phyloP scores from a whole-genome alignment of 306 rosid species.

The Elaeagnus macrophylla region DNA sequence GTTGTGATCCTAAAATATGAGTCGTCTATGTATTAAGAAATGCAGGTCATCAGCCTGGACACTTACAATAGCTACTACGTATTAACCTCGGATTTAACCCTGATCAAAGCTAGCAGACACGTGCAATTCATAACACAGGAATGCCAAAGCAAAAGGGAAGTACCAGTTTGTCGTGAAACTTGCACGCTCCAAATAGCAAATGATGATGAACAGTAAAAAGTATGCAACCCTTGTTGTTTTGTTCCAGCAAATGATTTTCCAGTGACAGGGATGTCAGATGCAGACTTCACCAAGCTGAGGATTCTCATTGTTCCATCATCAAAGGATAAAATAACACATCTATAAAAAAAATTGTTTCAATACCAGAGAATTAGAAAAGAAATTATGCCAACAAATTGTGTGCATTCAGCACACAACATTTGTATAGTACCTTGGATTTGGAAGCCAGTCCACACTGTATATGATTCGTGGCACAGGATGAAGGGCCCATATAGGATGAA shows the following conservation, averaged over 20 bases:
- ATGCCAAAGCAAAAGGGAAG: constrained; percentile 8
- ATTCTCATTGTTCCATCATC: constrained; percentile 87
- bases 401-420: constrained; percentile 5
- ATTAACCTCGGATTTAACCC: too few relatives aligned
- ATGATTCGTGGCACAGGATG: constrained; percentile 56
- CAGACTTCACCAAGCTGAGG: constrained; percentile 67
- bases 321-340: constrained; percentile 72
- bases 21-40: too few relatives aligned
- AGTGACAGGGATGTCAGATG: constrained; percentile 59
- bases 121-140: not conserved
- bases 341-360: constrained; percentile 26
- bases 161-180: constrained; percentile 72
- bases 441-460: constrained; percentile 78
- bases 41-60: too few relatives aligned
- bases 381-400: not conserved
- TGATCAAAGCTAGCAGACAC: too few relatives aligned
- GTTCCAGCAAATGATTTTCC: constrained; percentile 56
- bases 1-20: too few relatives aligned
- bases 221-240: constrained; percentile 62
- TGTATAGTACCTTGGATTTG: constrained; percentile 60
- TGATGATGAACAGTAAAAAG: constrained; percentile 34
- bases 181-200: constrained; percentile 83
- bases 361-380: not conserved
- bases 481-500: constrained; percentile 71
- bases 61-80: too few relatives aligned